Conservation (phyloP, 176 grass and related monocot species). For the Pontederia paniculata region DNA sequence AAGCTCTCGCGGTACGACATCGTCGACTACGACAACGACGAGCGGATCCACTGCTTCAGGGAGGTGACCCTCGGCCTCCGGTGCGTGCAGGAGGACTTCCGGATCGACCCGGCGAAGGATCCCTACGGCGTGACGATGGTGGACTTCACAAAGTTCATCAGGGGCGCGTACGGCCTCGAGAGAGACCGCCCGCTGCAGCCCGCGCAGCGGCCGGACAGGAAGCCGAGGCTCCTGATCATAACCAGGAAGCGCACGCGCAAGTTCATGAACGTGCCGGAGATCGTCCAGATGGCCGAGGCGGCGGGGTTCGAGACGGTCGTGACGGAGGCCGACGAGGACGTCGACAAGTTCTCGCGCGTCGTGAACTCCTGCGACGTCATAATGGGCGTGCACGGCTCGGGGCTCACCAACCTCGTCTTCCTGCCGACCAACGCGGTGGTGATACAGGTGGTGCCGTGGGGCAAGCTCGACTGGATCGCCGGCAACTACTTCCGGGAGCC, state of each 20-base stretch:
- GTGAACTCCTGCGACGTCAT: conserved; percentile 16
- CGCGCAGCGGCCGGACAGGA: conserved; percentile 25
- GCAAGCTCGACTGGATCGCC: neutral
- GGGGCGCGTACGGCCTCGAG: neutral
- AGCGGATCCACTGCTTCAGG: neutral
- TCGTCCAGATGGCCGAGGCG: neutral
- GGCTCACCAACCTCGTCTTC: conserved; percentile 11
- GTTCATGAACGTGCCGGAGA: neutral
- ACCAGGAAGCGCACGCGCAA: neutral
- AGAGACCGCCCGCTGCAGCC: neutral
- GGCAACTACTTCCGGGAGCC: neutral
- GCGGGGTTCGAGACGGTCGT: neutral
- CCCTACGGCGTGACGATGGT: conserved; percentile 4
- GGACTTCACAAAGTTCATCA: conserved; percentile 13
- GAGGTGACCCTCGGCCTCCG: conserved; percentile 5
- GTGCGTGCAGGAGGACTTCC: neutral
- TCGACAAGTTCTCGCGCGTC: neutral
- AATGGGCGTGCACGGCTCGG: conserved; percentile 14
- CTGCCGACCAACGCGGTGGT: conserved; percentile 8
- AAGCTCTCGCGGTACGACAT: too few species aligned
- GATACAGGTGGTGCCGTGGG: conserved; percentile 14
- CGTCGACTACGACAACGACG: too few species aligned
- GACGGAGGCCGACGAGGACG: neutral
- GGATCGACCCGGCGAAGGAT: conserved; percentile 2
- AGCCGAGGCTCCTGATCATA: conserved; percentile 36